Conservation (phyloP, 106 monocot species). For the Alisma plantagoaquatica region DNA sequence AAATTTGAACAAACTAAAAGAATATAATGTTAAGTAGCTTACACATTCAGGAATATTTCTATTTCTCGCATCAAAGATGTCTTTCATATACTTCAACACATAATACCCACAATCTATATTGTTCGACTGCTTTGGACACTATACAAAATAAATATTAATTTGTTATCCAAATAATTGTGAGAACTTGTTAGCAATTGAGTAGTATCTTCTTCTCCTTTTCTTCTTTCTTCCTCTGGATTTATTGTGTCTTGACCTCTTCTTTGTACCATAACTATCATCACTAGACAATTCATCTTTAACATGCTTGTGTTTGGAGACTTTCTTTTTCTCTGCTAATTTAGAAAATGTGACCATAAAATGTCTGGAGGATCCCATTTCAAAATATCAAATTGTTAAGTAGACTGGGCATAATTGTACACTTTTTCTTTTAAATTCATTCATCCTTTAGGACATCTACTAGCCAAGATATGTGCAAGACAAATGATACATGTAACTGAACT, state of each 20-base stretch:
- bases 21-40: no score
- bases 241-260: slow-evolving; percentile 35
- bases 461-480: no score
- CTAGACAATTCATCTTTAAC: slow-evolving; percentile 29
- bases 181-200: no score
- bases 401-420: not conserved
- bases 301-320: slow-evolving; percentile 36
- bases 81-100: no score
- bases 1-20: no score
- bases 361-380: not conserved
- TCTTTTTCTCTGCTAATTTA: slow-evolving; percentile 57
- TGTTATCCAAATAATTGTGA: no score
- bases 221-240: slow-evolving; percentile 65
- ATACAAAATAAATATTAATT: no score
- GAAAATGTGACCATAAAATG: not conserved
- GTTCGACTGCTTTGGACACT: no score
- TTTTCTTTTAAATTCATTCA: slow-evolving; percentile 21
- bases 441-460: no score
- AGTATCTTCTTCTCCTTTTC: slow-evolving; percentile 63
- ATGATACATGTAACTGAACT: not conserved
- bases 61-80: no score
- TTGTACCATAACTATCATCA: slow-evolving; percentile 25
- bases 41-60: no score
- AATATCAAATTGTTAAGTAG: not conserved
- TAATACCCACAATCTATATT: no score